Conservation (phyloP, 2,329 filamentous ascomycete genomes). For the Myriosclerotinia duriaeana region DNA sequence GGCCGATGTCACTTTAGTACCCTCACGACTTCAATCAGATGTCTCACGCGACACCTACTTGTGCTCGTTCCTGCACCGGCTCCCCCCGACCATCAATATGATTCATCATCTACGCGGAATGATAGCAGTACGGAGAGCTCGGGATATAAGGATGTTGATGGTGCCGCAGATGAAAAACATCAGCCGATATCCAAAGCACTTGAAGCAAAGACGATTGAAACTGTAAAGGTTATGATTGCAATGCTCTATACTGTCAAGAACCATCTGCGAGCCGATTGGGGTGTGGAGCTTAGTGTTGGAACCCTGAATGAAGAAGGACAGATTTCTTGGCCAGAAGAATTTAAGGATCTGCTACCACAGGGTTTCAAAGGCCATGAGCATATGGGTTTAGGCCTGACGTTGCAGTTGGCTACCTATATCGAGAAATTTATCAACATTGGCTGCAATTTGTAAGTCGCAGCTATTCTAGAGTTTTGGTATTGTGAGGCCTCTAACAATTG, state of each 20-base stretch:
- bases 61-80: conserved; percentile 40
- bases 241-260: conserved; percentile 64
- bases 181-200: conserved; percentile 30
- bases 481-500: conserved; percentile 9
- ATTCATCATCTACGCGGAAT: conserved; percentile 29
- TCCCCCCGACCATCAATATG: conserved; percentile 27
- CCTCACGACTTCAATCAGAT: conserved; percentile 58
- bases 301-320: conserved; percentile 40
- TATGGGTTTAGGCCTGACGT: conserved; percentile 57
- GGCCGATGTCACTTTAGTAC: conserved; percentile 57
- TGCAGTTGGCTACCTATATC: conserved; percentile 60
- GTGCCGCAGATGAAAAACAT: neutral
- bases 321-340: conserved; percentile 46
- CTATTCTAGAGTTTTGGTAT: neutral
- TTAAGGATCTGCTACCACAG: conserved; percentile 50
- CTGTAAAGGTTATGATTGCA: conserved; percentile 58
- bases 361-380: conserved; percentile 56
- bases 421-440: conserved; percentile 60
- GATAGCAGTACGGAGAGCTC: conserved; percentile 22
- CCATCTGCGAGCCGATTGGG: conserved; percentile 63
- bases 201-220: conserved; percentile 54
- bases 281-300: conserved; percentile 43
- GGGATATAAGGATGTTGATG: conserved; percentile 22
- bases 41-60: conserved; percentile 57
- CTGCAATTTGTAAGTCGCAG: conserved; percentile 43